Evolutionary conservation across 2,329 filamentous ascomycete genomes (phyloP).

Genomic region (Pseudocercospora macadamiae): DNA sequence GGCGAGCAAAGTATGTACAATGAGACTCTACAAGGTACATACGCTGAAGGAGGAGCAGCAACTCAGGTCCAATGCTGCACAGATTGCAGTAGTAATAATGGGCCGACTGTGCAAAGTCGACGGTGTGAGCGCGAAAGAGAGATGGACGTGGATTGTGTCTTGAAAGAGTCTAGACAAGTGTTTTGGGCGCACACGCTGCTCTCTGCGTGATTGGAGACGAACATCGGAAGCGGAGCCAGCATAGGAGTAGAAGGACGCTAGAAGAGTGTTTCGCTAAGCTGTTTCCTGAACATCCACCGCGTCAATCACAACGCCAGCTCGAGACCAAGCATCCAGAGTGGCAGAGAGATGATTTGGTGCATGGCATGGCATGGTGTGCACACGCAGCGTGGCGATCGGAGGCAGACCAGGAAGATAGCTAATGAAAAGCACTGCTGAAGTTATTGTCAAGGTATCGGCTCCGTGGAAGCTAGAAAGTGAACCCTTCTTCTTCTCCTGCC

Average conservation of each 20-base stretch:
- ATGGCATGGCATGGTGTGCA: background rate
- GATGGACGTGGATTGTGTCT: background rate
- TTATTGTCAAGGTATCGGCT: too few species aligned
- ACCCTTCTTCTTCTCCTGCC: background rate
- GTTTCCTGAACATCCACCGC: background rate
- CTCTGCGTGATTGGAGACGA: background rate
- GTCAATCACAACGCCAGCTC: background rate
- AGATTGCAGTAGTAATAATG: background rate
- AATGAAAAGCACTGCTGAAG: too few species aligned
- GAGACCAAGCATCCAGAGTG: background rate
- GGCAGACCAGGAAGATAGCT: background rate
- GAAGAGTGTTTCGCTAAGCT: background rate
- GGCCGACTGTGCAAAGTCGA: background rate
- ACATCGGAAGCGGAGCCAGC: background rate
- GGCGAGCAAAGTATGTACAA: background rate
- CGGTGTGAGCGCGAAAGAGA: background rate
- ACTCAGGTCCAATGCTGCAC: background rate
- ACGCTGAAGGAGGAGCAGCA: background rate
- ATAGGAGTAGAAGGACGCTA: background rate
- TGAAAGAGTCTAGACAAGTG: background rate
- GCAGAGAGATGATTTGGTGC: background rate
- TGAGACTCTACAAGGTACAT: background rate
- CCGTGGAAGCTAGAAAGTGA: too few species aligned
- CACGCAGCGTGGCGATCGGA: background rate
- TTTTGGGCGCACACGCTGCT: background rate